Percentiles rank a stretch among this genome's conserved stretches.
phyloP scores from a whole-genome alignment of 495 filamentous ascomycete genomes.

The Immersiella caudata region DNA sequence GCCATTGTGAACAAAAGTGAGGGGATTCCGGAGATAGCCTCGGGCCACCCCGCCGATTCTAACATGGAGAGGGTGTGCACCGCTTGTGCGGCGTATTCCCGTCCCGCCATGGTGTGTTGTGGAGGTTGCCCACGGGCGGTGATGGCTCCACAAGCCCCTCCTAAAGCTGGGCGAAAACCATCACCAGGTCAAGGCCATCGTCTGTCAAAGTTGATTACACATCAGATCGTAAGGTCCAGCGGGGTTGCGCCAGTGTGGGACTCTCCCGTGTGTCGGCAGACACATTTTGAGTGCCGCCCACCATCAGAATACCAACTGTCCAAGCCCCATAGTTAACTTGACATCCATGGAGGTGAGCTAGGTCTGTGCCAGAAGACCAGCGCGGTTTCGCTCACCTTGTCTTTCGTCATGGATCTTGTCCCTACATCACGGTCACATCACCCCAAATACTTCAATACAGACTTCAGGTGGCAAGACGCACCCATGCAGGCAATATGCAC shows the following conservation, averaged over 20 bases:
- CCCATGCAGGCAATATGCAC: neutral
- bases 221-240: neutral
- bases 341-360: too few species aligned
- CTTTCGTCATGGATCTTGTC: neutral
- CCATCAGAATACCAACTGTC: too few species aligned
- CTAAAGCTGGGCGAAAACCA: neutral
- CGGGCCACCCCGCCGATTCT: neutral
- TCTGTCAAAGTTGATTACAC: neutral
- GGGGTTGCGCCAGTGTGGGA: neutral
- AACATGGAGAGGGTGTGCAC: neutral
- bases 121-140: too few species aligned
- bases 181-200: neutral
- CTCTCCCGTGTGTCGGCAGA: neutral
- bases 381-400: neutral
- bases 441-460: too few species aligned
- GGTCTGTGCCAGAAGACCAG: too few species aligned
- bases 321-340: too few species aligned
- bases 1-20: neutral
- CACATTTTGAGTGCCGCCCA: neutral
- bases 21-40: neutral
- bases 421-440: neutral
- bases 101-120: neutral
- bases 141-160: neutral
- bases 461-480: neutral
- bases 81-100: neutral